Conservation (phyloP, 345 rosid species). For the Brassica nigra region DNA sequence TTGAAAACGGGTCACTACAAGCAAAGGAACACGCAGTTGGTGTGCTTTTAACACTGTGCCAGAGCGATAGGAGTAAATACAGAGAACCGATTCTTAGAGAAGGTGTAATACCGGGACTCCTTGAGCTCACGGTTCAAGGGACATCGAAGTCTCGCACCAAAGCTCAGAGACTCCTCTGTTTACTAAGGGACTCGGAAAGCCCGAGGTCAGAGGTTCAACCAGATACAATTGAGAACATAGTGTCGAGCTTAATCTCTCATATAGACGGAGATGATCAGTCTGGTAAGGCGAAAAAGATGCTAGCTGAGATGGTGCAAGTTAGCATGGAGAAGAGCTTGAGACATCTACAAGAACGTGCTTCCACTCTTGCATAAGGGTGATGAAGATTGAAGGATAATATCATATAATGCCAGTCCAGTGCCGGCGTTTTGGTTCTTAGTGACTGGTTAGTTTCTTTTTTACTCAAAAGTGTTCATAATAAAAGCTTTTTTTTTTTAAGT, state of each 20-base stretch:
- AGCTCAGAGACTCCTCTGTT: constrained; percentile 68
- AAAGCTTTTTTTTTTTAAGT: constrained; percentile 5
- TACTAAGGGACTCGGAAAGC: constrained; percentile 71
- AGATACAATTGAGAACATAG: constrained; percentile 85
- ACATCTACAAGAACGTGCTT: constrained; percentile 92
- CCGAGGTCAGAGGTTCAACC: constrained; percentile 76
- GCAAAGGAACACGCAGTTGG: constrained; percentile 93
- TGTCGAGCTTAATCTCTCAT: constrained; percentile 84
- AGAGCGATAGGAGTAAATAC: constrained; percentile 83
- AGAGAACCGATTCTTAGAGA: constrained; percentile 89
- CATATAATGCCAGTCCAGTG: constrained; percentile 39
- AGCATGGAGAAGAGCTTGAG: constrained; percentile 98
- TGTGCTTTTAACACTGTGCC: constrained; percentile 70
- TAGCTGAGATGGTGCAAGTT: constrained; percentile 96
- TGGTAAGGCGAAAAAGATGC: constrained; percentile 90
- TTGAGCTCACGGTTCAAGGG: constrained; percentile 96
- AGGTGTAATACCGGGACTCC: constrained; percentile 98
- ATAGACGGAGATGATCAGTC: constrained; percentile 91
- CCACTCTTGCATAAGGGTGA: constrained; percentile 50
- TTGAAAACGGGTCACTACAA: constrained; percentile 83
- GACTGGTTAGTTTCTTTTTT: constrained; percentile 32
- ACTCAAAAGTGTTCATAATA: constrained; percentile 36
- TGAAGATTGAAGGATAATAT: constrained; percentile 12
- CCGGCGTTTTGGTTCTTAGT: constrained; percentile 40
- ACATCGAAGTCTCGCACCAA: constrained; percentile 74